Evolutionary conservation across 2,329 filamentous ascomycete genomes (phyloP).

Genomic region (Geosmithia flava): DNA sequence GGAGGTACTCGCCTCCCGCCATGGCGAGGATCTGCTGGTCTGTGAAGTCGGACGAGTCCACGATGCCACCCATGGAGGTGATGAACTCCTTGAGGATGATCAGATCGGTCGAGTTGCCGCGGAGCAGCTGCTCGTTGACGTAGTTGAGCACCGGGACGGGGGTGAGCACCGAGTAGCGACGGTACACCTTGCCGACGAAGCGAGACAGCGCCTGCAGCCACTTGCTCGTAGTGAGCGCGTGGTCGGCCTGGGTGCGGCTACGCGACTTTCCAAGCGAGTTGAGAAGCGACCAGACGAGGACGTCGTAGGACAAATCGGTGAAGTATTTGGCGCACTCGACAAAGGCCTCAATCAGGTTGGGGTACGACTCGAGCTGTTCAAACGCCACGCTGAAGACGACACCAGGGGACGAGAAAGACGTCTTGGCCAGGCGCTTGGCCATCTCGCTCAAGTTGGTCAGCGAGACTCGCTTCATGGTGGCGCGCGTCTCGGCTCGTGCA

Average conservation of each 20-base stretch:
- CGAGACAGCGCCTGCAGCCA: conserved; percentile 84
- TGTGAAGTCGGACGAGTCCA: conserved; percentile 76
- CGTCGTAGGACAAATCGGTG: conserved; percentile 83
- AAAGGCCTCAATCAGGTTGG: conserved; percentile 87
- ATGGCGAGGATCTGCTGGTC: conserved; percentile 80
- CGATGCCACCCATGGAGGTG: conserved; percentile 85
- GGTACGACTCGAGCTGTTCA: conserved; percentile 84
- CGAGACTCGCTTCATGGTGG: conserved; percentile 80
- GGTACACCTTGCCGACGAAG: conserved; percentile 87
- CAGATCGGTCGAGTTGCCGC: conserved; percentile 78
- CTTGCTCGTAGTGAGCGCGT: conserved; percentile 64
- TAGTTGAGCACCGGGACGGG: conserved; percentile 80
- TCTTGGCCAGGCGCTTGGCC: conserved; percentile 80
- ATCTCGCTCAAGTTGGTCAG: conserved; percentile 78
- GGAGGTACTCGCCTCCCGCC: conserved; percentile 71
- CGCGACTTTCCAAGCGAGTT: conserved; percentile 54
- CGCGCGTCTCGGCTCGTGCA: conserved; percentile 66
- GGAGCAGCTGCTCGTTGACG: conserved; percentile 70
- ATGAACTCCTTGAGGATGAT: conserved; percentile 88
- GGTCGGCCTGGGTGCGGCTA: conserved; percentile 49
- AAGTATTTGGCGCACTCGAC: conserved; percentile 94
- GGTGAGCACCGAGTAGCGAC: conserved; percentile 73
- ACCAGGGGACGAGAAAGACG: conserved; percentile 82
- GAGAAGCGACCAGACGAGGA: conserved; percentile 84
- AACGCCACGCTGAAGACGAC: conserved; percentile 85